Evolutionary conservation across 2,329 filamentous ascomycete genomes (phyloP), one percentile per base, ranked within the genome.

Genomic region (Sphaerulina populicola): DNA sequence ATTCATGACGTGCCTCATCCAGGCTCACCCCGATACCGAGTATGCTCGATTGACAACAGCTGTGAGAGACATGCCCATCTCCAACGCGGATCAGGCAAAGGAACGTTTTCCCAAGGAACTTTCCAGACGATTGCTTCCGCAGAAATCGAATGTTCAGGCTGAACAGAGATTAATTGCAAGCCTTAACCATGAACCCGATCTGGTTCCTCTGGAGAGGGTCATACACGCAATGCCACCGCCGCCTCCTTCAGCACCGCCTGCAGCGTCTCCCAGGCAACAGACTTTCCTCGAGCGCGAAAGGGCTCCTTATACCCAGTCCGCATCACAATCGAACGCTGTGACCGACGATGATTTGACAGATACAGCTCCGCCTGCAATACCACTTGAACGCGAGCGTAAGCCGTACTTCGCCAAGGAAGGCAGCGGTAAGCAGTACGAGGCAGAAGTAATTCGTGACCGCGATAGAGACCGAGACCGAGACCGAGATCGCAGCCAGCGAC

Each of bases 61-160:
- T 18, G 78, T 90, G 3, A 67, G 80, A 3, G 77, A 83, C 40
- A 79, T 90, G 68, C 85, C 87, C 0, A 85, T 94, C 60, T 81
- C 66, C 60, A 80, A 83, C 49, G 75, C 81, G 0, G 73, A 76
- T 49, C 78, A 84, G 43, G 78, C 76, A 56, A 80, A 78, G 9
- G 86, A 90, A 66, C 75, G 85, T 2, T 83, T 94, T 49, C 89
- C 88, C 0, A 88, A 87, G 57, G 83, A 89, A 59, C 75, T 94
- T 2, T 83, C 86, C 1, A 76, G 88, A 37, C 77, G 84, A 46
- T 73, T 93, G 3, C 79, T 94, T 36, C 88, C 88, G 0, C 71
- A 72, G 0, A 66, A 68, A 6, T 73, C 77, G 1, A 80, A 88
- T 57, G 61, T 75, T 0, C 71, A 77, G 30, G 72, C 79, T 0